Evolutionary conservation across 2,329 filamentous ascomycete species (phyloP).

Genomic region (Colletotrichum shisoi): DNA sequence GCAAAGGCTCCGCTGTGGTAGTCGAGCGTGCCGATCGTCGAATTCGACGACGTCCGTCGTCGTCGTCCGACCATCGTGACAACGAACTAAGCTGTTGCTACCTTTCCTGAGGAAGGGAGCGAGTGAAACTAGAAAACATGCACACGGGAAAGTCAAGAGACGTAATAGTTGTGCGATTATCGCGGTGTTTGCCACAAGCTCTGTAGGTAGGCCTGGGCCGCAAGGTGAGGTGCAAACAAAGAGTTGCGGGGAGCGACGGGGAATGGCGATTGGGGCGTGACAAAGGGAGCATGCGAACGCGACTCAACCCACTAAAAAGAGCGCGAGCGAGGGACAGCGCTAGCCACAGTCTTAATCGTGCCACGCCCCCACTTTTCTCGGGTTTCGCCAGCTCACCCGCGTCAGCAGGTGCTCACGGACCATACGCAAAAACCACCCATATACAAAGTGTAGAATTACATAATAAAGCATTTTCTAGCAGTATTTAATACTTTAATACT

Average conservation of each 20-base stretch:
- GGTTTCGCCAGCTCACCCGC: too few species aligned
- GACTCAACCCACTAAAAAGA: conserved; percentile 32
- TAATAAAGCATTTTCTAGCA: too few species aligned
- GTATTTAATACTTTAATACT: too few species aligned
- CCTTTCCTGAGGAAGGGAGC: neutral
- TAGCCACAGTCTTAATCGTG: neutral
- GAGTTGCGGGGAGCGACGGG: conserved; percentile 20
- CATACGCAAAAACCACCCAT: too few species aligned
- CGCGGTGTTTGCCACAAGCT: neutral
- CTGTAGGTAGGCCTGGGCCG: neutral
- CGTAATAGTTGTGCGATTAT: neutral
- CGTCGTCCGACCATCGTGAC: conserved; percentile 50
- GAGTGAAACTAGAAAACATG: neutral
- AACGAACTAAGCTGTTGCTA: neutral
- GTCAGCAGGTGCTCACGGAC: too few species aligned
- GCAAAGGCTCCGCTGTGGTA: conserved; percentile 46
- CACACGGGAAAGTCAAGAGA: too few species aligned
- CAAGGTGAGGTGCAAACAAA: neutral
- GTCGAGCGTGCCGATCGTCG: conserved; percentile 56
- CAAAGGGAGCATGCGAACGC: conserved; percentile 21
- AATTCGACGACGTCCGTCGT: conserved; percentile 54
- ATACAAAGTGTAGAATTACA: too few species aligned
- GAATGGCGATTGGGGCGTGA: conserved; percentile 14
- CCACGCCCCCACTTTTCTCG: too few species aligned
- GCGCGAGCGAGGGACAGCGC: conserved; percentile 9